Evolutionary conservation across 2,329 filamentous ascomycete species (phyloP).

Genomic region (Biscogniauxia marginata): DNA sequence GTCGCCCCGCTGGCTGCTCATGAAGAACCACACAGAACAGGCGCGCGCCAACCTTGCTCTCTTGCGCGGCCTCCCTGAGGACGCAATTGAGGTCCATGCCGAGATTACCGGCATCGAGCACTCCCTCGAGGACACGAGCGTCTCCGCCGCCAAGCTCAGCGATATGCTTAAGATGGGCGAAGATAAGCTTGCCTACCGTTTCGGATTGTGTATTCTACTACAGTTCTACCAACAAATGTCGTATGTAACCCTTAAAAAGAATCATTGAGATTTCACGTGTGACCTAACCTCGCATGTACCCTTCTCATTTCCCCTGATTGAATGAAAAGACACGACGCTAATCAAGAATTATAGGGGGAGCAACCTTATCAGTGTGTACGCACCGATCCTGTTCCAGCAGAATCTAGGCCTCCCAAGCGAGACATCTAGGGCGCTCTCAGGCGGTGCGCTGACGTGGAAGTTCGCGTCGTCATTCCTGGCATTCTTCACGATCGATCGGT

Average conservation of each 20-base stretch:
- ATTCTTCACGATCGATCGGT: conserved; percentile 50
- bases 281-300: no score
- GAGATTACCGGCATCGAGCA: conserved; percentile 49
- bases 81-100: conserved; percentile 27
- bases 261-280: no score
- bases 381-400: conserved; percentile 39
- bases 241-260: conserved; percentile 14
- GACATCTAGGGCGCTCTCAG: conserved; percentile 42
- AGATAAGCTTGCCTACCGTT: conserved; percentile 50
- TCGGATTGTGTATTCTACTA: conserved; percentile 47
- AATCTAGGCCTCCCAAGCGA: conserved; percentile 40
- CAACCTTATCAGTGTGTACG: conserved; percentile 49
- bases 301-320: no score
- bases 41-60: conserved; percentile 32
- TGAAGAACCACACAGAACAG: conserved; percentile 30
- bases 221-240: conserved; percentile 52
- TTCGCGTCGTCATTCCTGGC: conserved; percentile 44
- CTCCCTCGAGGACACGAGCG: conserved; percentile 43
- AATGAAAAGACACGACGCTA: conserved; percentile 3
- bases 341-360: conserved; percentile 35
- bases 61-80: conserved; percentile 21
- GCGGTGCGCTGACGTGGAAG: conserved; percentile 55
- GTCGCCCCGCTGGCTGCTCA: conserved; percentile 37
- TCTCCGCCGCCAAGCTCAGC: conserved; percentile 36
- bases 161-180: conserved; percentile 49